Evolutionary conservation across 148 eudicot genomes (phyloP).

Genomic region (Mesembryanthemum crystallinum): DNA sequence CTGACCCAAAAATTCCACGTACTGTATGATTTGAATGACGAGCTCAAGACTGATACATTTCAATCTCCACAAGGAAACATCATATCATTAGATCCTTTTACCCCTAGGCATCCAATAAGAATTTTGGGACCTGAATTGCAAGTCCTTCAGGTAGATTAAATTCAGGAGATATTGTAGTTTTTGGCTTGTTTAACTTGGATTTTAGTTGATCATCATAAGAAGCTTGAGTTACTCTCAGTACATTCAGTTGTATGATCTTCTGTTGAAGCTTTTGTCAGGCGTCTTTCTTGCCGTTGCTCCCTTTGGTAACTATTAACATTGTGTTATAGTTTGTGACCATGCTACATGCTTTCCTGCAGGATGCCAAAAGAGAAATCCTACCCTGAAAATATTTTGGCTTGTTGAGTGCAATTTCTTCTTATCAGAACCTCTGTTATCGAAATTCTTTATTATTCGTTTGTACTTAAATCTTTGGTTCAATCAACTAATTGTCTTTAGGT

Average conservation of each 20-base stretch:
- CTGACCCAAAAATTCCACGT: slow-evolving; percentile 7
- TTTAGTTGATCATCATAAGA: no score
- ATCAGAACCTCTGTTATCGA: background rate
- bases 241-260: no score
- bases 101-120: background rate
- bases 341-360: no score
- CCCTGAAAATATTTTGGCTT: background rate
- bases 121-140: slow-evolving; percentile 6
- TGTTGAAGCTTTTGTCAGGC: no score
- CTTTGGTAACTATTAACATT: no score
- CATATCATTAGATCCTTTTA: slow-evolving; percentile 6
- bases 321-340: no score
- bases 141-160: slow-evolving; percentile 17
- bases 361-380: no score
- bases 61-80: slow-evolving; percentile 20
- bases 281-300: no score
- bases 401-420: background rate
- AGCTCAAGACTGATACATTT: slow-evolving; percentile 9
- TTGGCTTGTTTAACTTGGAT: no score
- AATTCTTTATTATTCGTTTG: no score
- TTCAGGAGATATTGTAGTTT: background rate
- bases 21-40: slow-evolving; percentile 5
- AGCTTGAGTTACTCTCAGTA: no score
- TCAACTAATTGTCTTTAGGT: no score
- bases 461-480: background rate